Evolutionary conservation across 2,329 filamentous ascomycete genomes (phyloP).

Genomic region (Fusarium sp.): DNA sequence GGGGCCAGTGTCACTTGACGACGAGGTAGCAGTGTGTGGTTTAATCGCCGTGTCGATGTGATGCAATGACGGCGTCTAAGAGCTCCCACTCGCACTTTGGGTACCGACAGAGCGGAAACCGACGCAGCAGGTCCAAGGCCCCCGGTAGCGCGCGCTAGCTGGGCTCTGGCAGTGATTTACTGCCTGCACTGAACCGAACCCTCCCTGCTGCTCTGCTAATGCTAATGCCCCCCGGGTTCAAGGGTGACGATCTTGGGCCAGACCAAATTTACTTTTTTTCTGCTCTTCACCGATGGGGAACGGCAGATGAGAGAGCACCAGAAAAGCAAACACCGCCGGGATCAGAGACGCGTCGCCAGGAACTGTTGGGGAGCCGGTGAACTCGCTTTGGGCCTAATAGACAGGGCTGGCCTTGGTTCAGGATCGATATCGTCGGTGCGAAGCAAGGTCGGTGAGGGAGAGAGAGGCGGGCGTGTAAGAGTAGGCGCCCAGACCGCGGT

Average conservation of each 20-base stretch:
- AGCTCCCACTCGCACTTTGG: background rate
- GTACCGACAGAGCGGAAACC: conserved; percentile 43
- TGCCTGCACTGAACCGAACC: no score
- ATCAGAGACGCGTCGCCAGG: background rate
- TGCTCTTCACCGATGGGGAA: conserved; percentile 18
- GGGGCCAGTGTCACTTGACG: background rate
- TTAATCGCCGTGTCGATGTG: no score
- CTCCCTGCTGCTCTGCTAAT: no score
- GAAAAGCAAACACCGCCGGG: conserved; percentile 16
- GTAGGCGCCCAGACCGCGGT: conserved; percentile 11
- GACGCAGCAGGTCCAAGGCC: conserved; percentile 27
- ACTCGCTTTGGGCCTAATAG: background rate
- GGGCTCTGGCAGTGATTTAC: conserved; percentile 26
- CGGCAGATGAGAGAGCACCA: conserved; percentile 30
- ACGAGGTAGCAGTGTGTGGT: no score
- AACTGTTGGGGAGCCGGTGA: no score
- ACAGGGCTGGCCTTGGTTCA: background rate
- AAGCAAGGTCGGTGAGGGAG: conserved; percentile 27
- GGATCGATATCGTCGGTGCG: background rate
- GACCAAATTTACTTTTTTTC: conserved; percentile 13
- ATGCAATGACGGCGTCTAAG: background rate
- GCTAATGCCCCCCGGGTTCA: background rate
- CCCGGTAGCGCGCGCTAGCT: conserved; percentile 41
- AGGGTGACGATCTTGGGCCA: conserved; percentile 25
- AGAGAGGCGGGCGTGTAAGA: background rate